Evolutionary conservation across 73 alveolate genomes (phyloP).

Genomic region (Tetrahymena malaccensis): DNA sequence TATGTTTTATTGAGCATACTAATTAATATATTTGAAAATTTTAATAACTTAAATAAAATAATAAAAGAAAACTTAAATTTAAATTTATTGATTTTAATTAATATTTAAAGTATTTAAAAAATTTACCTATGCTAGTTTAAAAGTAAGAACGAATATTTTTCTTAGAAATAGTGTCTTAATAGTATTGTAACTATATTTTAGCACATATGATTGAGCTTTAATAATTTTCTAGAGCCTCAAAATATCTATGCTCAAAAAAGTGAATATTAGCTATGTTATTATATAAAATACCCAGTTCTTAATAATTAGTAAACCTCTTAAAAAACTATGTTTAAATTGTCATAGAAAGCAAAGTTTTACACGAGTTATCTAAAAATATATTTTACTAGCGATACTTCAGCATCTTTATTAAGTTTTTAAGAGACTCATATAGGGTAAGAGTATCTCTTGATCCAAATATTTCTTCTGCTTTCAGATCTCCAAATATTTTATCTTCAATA

Average conservation of each 20-base stretch:
- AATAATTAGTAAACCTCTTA: neutral
- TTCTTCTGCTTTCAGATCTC: neutral
- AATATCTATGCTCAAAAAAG: neutral
- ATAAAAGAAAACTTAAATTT: neutral
- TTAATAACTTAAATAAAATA: too few species aligned
- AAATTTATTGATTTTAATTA: too few species aligned
- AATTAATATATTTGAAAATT: too few species aligned
- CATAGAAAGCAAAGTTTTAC: neutral
- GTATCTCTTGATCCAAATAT: neutral
- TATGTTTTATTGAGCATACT: neutral
- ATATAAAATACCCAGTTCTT: neutral
- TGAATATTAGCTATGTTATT: neutral
- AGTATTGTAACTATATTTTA: neutral
- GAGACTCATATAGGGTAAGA: neutral
- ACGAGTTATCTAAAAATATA: neutral
- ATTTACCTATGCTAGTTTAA: neutral
- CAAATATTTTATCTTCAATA: neutral
- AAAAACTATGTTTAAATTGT: neutral
- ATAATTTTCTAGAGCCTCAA: neutral
- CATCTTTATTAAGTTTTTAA: neutral
- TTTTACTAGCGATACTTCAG: neutral
- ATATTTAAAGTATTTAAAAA: neutral
- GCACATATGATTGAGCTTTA: neutral
- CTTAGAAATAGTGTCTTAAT: neutral
- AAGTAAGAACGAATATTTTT: neutral